These are phyloP conservation scores for Trichosporon asahii DNA, from an alignment of 1,284 basidiomycete genomes.

Conservation along the genomic window DNA sequence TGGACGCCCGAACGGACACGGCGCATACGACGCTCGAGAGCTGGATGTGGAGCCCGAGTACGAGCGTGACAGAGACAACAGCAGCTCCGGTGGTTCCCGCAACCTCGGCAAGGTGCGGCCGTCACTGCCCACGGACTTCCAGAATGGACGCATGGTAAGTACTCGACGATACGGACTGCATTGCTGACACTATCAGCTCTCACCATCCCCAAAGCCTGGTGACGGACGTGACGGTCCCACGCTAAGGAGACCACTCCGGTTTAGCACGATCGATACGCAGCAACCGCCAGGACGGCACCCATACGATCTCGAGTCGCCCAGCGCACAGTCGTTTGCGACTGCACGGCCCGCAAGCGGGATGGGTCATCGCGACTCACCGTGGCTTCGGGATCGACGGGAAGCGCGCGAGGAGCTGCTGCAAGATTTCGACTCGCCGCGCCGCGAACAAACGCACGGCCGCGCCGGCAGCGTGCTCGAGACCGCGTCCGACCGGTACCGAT, in stretches of 20 bases:
- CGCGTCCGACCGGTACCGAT: conserved; percentile 21
- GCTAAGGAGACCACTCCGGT: not conserved
- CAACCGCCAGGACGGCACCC: not conserved
- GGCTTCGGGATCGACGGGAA: conserved; percentile 1
- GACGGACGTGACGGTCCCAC: not conserved
- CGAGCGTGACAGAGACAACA: not conserved
- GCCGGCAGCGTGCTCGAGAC: conserved; percentile 24
- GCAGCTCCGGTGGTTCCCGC: not conserved
- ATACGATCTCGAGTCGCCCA: conserved; percentile 6
- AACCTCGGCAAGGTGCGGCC: conserved; percentile 23
- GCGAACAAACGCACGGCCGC: conserved; percentile 13
- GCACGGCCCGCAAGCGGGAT: conserved; percentile 13
- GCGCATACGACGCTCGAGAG: not conserved
- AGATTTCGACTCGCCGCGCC: conserved; percentile 13
- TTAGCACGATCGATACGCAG: conserved; percentile 4
- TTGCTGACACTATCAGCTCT: conserved; percentile 29
- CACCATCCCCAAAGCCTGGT: conserved; percentile 33
- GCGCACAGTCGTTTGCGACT: conserved; percentile 12
- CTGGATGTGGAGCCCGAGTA: not conserved
- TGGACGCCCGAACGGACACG: not conserved
- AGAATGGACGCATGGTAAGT: conserved; percentile 34
- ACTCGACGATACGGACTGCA: not conserved
- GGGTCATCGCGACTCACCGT: conserved; percentile 6
- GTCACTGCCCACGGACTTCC: conserved; percentile 39
- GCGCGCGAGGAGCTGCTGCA: not conserved